Evolutionary conservation across 2,329 filamentous ascomycete genomes (phyloP).

Genomic region (Verticillium nonalfalfae): DNA sequence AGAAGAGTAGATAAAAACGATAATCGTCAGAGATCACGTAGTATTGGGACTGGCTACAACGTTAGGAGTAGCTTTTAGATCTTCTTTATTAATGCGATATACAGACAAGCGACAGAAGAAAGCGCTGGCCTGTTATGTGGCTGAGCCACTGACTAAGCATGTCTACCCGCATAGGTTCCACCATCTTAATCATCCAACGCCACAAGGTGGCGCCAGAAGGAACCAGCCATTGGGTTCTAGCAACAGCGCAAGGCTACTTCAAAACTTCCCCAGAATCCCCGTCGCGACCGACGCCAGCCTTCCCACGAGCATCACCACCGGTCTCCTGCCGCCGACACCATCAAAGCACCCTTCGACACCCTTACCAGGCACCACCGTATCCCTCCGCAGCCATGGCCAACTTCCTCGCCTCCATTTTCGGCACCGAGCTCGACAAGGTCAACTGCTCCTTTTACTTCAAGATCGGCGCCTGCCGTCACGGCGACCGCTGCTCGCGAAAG

Average conservation of each 20-base stretch:
- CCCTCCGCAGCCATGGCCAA: conserved; percentile 64
- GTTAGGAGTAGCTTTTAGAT: too few relatives aligned
- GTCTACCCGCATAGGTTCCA: too few relatives aligned
- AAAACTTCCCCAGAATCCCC: conserved; percentile 9
- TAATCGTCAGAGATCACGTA: too few relatives aligned
- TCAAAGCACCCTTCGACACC: neutral
- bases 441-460: conserved; percentile 99
- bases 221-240: neutral
- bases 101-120: too few relatives aligned
- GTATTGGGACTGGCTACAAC: too few relatives aligned
- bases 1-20: too few relatives aligned
- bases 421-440: conserved; percentile 97
- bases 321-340: conserved; percentile 1
- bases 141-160: too few relatives aligned
- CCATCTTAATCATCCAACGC: too few relatives aligned
- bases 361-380: neutral
- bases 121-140: too few relatives aligned
- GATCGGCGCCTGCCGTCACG: conserved; percentile 97
- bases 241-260: conserved; percentile 9
- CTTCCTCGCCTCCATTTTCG: conserved; percentile 98
- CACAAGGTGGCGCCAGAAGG: neutral
- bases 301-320: neutral
- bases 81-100: too few relatives aligned
- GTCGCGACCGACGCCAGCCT: neutral
- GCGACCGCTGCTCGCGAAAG: conserved; percentile 95